Evolutionary conservation across 805 yeast genomes (phyloP), one percentile per base, ranked within the genome.

Genomic region (Kodamaea nitidulidarum): DNA sequence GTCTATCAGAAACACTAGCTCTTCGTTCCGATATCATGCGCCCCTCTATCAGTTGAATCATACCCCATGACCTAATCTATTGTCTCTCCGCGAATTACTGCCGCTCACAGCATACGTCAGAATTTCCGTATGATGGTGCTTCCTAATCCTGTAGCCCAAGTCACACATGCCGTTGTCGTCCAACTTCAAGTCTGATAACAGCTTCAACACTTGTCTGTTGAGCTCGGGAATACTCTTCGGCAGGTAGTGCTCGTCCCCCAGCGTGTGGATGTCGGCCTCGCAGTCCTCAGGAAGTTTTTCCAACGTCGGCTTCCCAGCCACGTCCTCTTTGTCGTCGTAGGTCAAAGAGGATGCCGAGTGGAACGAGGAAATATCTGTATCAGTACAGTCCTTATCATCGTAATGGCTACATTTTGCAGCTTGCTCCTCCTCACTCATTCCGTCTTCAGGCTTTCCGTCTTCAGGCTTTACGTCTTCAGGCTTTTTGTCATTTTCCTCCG

Each of bases 91-190:
- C 11, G 54, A 38, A 6, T 5, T 59, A 51, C 14, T 33, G 2
- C 42, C 42, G 10, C 38, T 39, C 22, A 60, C 51, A 1, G 58
- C 56, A 9, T 55, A 61, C 34, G 58, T 58, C 45, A 67, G 61
- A 4, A 66, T 51, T 15, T 65, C 73, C 35, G 58, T 46, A 43
- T 69, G 74, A 46, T 65, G 70, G 42, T 69, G 74, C 49, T 60
- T 67, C 40, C 54, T 65, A 32, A 69, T 56, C 48, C 55, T 61
- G 44, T 68, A 69, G 3, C 74, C 74, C 38, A 67, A 55, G 11
- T 67, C 67, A 43, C 73, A 67, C 26, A 47, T 32, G 2, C 71
- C 70, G 36, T 46, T 49, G n/a, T 51, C 22, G 18, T 52, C 58
- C 20, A 56, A 24, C 35, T 43, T 49, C 39, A 54, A 43, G 25